Conservation (phyloP, 129 eudicot genomes). For the Glebionis coronaria region DNA sequence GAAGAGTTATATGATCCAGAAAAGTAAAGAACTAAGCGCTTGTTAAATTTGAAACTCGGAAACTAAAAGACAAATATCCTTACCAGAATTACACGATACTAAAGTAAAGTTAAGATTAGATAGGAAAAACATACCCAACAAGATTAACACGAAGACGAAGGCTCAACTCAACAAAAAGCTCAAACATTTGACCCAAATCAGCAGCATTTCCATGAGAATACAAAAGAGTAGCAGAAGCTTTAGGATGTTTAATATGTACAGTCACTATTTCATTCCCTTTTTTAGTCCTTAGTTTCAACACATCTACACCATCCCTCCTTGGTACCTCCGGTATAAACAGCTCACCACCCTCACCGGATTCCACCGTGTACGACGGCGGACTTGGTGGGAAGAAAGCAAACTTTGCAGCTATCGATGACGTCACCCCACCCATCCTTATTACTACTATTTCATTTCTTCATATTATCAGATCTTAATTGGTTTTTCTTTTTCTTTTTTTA, state of each 20-base stretch:
- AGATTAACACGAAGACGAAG: constrained; percentile 83
- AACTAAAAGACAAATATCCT: no score
- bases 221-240: constrained; percentile 70
- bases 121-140: constrained; percentile 90
- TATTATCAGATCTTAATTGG: constrained; percentile 22
- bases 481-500: not conserved
- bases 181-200: constrained; percentile 97
- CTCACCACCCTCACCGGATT: constrained; percentile 38
- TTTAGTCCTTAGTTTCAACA: constrained; percentile 67
- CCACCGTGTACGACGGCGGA: constrained; percentile 95
- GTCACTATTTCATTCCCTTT: constrained; percentile 81
- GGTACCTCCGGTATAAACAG: constrained; percentile 75
- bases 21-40: not conserved
- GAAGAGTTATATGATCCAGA: not conserved
- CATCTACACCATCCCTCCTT: constrained; percentile 66
- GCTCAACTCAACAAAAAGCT: constrained; percentile 84
- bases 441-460: not conserved
- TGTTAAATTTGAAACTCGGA: no score
- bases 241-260: constrained; percentile 69
- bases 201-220: constrained; percentile 98
- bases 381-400: constrained; percentile 96
- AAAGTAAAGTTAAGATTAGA: no score
- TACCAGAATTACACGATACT: no score
- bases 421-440: constrained; percentile 84
- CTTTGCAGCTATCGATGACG: constrained; percentile 96